These are phyloP conservation scores for Ganoderma sinense DNA, from an alignment of 1,284 basidiomycete species.

Conservation along the genomic window DNA sequence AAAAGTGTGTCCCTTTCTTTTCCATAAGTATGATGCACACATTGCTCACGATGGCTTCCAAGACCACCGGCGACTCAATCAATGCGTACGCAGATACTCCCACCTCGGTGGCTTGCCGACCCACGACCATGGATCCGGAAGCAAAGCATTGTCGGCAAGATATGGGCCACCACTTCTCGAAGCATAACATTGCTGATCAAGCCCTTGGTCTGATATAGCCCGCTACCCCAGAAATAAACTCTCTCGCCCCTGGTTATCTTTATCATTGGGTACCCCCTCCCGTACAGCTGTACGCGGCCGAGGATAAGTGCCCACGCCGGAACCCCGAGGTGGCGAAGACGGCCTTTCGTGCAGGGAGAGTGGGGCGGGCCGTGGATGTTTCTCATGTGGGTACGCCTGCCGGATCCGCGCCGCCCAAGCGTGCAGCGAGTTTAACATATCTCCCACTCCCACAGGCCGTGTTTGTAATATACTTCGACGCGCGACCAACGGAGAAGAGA, in stretches of 20 bases:
- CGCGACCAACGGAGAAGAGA: neutral
- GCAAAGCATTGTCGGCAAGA: neutral
- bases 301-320: neutral
- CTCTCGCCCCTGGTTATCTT: neutral
- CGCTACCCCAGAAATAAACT: neutral
- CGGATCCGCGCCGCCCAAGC: neutral
- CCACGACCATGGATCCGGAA: neutral
- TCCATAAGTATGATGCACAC: neutral
- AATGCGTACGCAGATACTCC: neutral
- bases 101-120: neutral
- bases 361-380: neutral
- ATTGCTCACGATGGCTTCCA: neutral
- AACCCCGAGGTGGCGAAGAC: neutral
- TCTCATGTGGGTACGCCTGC: neutral
- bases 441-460: neutral
- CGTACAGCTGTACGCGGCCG: neutral
- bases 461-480: neutral
- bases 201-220: neutral
- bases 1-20: neutral
- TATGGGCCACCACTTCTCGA: neutral
- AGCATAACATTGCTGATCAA: neutral
- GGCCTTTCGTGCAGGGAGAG: neutral
- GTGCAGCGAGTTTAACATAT: neutral
- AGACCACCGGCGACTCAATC: neutral
- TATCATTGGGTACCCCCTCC: neutral